Evolutionary conservation across 2,329 filamentous ascomycete species (phyloP), one percentile per base, ranked within the genome.

Genomic region (Scortechinia acanthostroma): DNA sequence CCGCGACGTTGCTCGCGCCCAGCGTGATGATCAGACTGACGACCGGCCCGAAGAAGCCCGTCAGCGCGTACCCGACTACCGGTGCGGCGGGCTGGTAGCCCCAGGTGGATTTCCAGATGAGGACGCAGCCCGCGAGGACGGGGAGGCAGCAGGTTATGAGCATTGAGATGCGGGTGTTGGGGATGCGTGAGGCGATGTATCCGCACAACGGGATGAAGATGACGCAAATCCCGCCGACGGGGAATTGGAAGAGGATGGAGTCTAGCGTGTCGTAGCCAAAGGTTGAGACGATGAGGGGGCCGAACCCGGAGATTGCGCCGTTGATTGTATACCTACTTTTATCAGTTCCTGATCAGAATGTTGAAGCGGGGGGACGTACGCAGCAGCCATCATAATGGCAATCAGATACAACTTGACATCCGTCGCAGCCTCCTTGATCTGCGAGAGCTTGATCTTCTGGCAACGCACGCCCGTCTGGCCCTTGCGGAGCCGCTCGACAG

Each of bases 161-260:
- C 60, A 88, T 74, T 4, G 79, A 57, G 43, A 88, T 73, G 14
- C 84, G 75, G 13, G 83, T 76, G 53, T 88, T 83, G 2, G 65
- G 70, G 45, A 83, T 65, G 1, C 70, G 67, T 0, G 77, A 73
- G 3, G 77, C 76, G 1, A 88, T 64, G 51, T 71, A 88, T 1
- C 86, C 86, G 2, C 78, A 82, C 0, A 80, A 54, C 0, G 86
- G 69, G 45, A 90, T 88, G 43, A 72, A 71, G 42, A 87, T 63
- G 48, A 84, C 72, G 53, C 80, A 84, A n/a, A 90, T 57, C 0
- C 65, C 82, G 1, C 85, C 86, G 0, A 89, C 71, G 0, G 86
- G 86, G 48, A 90, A 88, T 53, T 90, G 86, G 56, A 85, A 81
- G 0, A 89, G 68, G 48, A 90, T 87, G 0, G 80, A 76, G 22